Evolutionary conservation across 2,329 filamentous ascomycete species (phyloP), one percentile per base, ranked within the genome.

Genomic region (Emmonsiellopsis sp.): DNA sequence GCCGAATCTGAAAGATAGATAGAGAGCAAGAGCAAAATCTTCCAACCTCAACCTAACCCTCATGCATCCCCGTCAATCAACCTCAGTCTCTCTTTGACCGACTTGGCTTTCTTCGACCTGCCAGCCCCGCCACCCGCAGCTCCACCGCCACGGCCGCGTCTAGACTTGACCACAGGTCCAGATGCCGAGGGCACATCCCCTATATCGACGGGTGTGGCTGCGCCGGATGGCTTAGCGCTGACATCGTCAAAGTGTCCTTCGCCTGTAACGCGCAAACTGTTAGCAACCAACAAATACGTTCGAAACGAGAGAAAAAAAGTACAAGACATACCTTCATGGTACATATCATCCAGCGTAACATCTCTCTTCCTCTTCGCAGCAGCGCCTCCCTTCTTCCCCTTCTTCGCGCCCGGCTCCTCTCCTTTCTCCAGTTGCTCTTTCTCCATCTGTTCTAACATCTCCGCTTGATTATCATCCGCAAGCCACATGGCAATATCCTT

Each of bases 401-500:
- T 83, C 46, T 71, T 72, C 57, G 74, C 75, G 62, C 69, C 72
- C 50, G 61, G 66, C 49, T 70, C 68, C 37, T 72, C 83, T 57
- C 81, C 87, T 43, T 79, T 79, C 56, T 82, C 82, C 11, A 88
- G 77, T 6, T 94, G 75, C 69, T 96, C 90, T 60, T 88, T 89
- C 72, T 96, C 93, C 62, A 91, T 90, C 59, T 86, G 84, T 73
- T 96, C 92, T 65, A 98, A 92, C 69, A 93, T 80, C 64, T 93
- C 92, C 1, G 90, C 93, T 68, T 97, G 89, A 54, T 97, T 92
- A 61, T 97, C 93, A 66, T 98, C 93, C 14, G 92, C 92, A 58
- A 98, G 84, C 93, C 93, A 97, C 86, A 97, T 87, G 45, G 93
- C 93, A 71, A 97, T 97, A 65, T 98, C 93, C 72, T 95, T 94